Base-by-base conservation (phyloP, 192 early-diverging fungal species). In the Thamnidium elegans region DNA sequence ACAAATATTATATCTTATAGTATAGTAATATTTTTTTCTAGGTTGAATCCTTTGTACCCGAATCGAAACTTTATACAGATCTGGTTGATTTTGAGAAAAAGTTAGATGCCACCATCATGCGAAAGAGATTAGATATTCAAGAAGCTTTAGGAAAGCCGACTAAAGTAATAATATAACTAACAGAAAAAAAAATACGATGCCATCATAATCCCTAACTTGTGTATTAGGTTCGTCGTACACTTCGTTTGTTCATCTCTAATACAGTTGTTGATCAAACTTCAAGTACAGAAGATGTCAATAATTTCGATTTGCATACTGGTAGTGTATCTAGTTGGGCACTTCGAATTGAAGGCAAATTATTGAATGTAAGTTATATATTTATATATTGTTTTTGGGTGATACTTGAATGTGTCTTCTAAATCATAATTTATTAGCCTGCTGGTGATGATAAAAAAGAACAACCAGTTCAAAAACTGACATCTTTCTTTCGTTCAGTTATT, bases 161-260 rank as follows among this genome's bases (percentile, higher is more conserved):
- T 60, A 89, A 84, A 76, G 87, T 87, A 73, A 36, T 89, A 13
- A 31, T 55, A 23, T 15, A 6, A 36, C 19, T 7, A 3, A 58
- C 21, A 44, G 7, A 19, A 26, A 26, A 26, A 26, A 26, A 26
- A 26, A 2, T 26, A 26, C 26, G 26, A 26, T 26, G 26, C 0
- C 6, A 21, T 58, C 8, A 5, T 20, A n/a, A 50, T 42, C 14
- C 50, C 48, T 51, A 17, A 39, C 36, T 9, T 39, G 36, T 39
- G 9, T 10, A 39, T 9, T 48, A 61, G 42, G 21, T 26, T 4
- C 11, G 45, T 77, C 87, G 94, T 19, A 88, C 86, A 5, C 71
- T 98, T 71, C 87, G 96, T 19, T 78, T 98, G 14, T 96, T 94
- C 68, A 70, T 98, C 52, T 95, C 93, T 17, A 95, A 96, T 63